Evolutionary conservation across 2,329 filamentous ascomycete species (phyloP), one percentile per base, ranked within the genome.

Genomic region (Leptosphaerulina australis): DNA sequence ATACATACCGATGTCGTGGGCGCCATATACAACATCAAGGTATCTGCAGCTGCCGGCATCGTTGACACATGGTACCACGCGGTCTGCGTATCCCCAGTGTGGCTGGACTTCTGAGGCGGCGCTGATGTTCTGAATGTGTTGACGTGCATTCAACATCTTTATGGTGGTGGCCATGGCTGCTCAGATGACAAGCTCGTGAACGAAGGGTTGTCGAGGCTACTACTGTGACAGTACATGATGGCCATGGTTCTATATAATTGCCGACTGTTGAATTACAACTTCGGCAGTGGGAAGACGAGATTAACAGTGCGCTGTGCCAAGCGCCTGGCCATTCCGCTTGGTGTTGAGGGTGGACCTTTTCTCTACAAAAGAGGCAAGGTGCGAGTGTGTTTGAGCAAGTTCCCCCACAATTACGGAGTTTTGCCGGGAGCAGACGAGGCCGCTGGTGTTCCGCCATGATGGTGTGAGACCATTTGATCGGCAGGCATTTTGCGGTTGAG

Each of bases 41-140:
- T 86, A 87, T 26, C 70, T 77, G 63, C 83, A 87, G 4, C 80
- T 81, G 1, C 82, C 83, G 0, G 72, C 61, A 65, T 85, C 83
- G 53, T 78, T 84, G 18, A 75, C 79, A 64, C 83, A 86, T 18
- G 83, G 83, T 0, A 84, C 40, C 1, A 78, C 73, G 15, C 82
- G 77, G 43, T 75, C 73, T 2, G 74, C 71, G 61, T 85, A 86
- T 0, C 80, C 83, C 82, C 82, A 86, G 59, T 84, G 80, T 37
- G 71, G 73, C 59, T 76, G 73, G 17, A 79, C 44, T 11, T 51
- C 50, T 4, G 55, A 47, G 22, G 73, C 76, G 22, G 74, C 71
- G 60, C 63, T 73, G 52, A 66, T 59, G 46, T 81, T 72, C 59
- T 81, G 79, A 53, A 51, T 51, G 31, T 51, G 48, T 26, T 33